A percentile compares a stretch with the other conserved stretches of the same genome.
Conservation (phyloP, 345 rosid species). For the Lepidium didymum region DNA sequence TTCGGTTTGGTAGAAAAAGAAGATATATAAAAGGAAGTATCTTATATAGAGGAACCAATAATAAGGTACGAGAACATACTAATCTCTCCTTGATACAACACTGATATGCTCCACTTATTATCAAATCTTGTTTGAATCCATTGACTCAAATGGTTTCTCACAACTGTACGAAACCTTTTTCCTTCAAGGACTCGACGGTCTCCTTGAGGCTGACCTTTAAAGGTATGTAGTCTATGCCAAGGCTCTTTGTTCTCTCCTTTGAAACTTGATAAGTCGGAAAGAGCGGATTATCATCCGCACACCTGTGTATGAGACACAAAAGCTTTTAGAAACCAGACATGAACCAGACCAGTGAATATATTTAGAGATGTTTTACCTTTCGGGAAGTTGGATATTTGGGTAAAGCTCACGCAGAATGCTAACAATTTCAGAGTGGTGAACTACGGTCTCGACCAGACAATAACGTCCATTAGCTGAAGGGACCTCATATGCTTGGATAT, state of each 20-base stretch:
- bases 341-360: neutral
- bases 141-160: slow-evolving; percentile 1
- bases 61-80: neutral
- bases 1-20: no score
- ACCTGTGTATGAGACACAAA: slow-evolving; percentile 36
- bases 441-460: slow-evolving; percentile 46
- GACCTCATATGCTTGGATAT: slow-evolving; percentile 44
- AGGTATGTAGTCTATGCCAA: slow-evolving; percentile 50
- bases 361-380: slow-evolving; percentile 45
- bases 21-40: no score
- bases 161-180: slow-evolving; percentile 28
- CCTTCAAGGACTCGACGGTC: slow-evolving; percentile 54
- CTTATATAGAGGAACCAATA: no score
- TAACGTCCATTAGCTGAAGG: slow-evolving; percentile 35
- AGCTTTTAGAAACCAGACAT: neutral
- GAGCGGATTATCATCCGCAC: slow-evolving; percentile 67
- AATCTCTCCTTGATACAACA: neutral
- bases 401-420: slow-evolving; percentile 45
- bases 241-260: slow-evolving; percentile 36
- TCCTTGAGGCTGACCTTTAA: slow-evolving; percentile 53
- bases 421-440: slow-evolving; percentile 66
- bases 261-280: slow-evolving; percentile 48
- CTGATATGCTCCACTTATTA: neutral
- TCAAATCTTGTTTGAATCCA: neutral
- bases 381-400: slow-evolving; percentile 66